phyloP scores from a whole-genome alignment of 768 basidiomycete species.

The Suillus cothurnatus region DNA sequence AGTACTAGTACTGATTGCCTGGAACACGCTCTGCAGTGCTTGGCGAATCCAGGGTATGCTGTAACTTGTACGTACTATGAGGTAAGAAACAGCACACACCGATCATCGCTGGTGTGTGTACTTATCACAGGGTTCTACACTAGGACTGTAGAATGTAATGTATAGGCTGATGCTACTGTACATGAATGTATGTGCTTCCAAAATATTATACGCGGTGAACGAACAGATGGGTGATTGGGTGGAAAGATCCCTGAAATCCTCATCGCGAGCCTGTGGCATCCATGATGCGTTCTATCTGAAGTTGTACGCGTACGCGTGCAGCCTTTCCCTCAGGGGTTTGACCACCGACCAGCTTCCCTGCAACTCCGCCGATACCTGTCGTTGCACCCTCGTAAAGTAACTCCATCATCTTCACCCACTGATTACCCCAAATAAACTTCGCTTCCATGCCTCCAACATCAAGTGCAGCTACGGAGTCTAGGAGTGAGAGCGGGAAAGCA shows the following conservation, averaged over 20 bases:
- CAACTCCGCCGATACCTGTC: constrained; percentile 45
- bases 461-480: constrained; percentile 53
- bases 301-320: constrained; percentile 61
- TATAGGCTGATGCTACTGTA: constrained; percentile 9
- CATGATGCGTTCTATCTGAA: constrained; percentile 69
- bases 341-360: constrained; percentile 56
- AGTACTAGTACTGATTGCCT: too few species aligned
- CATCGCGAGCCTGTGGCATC: constrained; percentile 17
- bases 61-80: too few species aligned
- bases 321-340: constrained; percentile 60
- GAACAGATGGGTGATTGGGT: constrained; percentile 5
- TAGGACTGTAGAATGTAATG: neutral
- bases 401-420: constrained; percentile 75
- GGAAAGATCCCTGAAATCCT: constrained; percentile 5
- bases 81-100: neutral
- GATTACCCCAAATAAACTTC: constrained; percentile 67
- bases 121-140: neutral
- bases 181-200: constrained; percentile 4
- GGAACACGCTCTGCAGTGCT: neutral
- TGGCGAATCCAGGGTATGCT: too few species aligned
- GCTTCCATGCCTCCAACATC: constrained; percentile 71
- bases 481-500: constrained; percentile 10
- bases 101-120: neutral
- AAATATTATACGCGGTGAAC: constrained; percentile 8
- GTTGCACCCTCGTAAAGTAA: constrained; percentile 68